Conservation (phyloP, 83 land plant genomes). For the Diphasiastrum complanatum region DNA sequence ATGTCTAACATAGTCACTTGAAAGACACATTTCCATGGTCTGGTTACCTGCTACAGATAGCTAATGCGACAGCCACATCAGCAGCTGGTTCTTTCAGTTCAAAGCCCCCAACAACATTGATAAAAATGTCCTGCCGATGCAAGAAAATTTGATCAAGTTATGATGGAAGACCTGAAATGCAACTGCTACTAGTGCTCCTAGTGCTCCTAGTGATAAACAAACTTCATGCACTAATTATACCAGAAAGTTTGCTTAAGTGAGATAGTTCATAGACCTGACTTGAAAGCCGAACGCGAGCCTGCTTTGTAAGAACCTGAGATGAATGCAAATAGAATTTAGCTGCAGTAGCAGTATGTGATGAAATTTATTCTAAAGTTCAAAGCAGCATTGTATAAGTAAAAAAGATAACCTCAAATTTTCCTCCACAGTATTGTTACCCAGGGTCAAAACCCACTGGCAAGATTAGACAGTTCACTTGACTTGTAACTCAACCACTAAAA, state of each 20-base stretch:
- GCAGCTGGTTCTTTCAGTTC: constrained; percentile 66
- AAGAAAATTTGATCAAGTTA: no score
- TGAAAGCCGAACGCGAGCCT: constrained; percentile 66
- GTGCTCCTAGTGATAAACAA: no score
- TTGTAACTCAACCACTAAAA: no score
- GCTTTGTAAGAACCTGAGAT: constrained; percentile 72
- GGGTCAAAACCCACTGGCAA: no score
- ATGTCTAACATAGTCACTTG: no score
- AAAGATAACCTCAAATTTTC: no score
- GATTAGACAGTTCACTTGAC: no score
- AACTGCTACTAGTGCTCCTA: no score
- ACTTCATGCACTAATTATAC: no score
- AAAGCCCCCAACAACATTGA: constrained; percentile 83
- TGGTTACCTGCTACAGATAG: constrained; percentile 84
- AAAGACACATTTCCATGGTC: constrained; percentile 2
- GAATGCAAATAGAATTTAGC: not conserved
- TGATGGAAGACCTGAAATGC: no score
- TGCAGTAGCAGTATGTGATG: not conserved
- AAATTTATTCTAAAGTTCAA: not conserved
- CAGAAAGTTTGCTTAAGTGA: no score
- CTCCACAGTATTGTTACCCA: no score
- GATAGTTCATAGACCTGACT: constrained; percentile 55
- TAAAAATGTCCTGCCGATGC: constrained; percentile 49
- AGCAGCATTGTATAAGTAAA: not conserved
- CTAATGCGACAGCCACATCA: constrained; percentile 84